phyloP scores from a whole-genome alignment of 2,329 filamentous ascomycete genomes.

The Hypoxylon sp. region DNA sequence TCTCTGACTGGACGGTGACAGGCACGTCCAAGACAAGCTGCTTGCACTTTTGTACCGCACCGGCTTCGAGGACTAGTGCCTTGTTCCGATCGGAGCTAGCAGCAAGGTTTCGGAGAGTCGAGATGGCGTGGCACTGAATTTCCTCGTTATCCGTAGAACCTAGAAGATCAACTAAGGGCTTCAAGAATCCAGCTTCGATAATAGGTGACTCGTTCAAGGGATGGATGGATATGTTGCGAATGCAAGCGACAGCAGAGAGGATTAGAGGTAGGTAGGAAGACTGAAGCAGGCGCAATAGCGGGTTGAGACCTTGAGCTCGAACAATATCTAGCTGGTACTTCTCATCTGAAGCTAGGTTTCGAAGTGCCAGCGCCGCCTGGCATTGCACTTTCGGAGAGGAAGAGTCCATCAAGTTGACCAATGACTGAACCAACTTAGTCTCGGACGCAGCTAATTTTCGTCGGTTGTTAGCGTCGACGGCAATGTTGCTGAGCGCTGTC shows the following conservation, averaged over 20 bases:
- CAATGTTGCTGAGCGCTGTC: slow-evolving; percentile 97
- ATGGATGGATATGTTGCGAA: slow-evolving; percentile 98
- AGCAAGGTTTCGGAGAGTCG: slow-evolving; percentile 93
- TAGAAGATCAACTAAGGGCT: slow-evolving; percentile 91
- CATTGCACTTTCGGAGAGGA: slow-evolving; percentile 98
- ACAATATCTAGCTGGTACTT: slow-evolving; percentile 99
- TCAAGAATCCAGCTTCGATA: slow-evolving; percentile 96
- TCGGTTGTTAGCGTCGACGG: slow-evolving; percentile 91
- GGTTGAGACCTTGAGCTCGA: slow-evolving; percentile 84
- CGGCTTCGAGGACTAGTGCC: slow-evolving; percentile 94
- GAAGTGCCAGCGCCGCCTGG: slow-evolving; percentile 92
- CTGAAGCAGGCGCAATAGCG: slow-evolving; percentile 89
- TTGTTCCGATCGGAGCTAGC: slow-evolving; percentile 99
- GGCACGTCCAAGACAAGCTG: slow-evolving; percentile 94
- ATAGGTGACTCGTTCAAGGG: slow-evolving; percentile 98
- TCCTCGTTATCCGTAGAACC: slow-evolving; percentile 98
- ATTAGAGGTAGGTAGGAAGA: slow-evolving; percentile 97
- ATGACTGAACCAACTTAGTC: slow-evolving; percentile 89
- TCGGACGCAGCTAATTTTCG: slow-evolving; percentile 93
- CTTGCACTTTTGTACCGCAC: slow-evolving; percentile 98
- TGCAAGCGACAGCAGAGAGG: slow-evolving; percentile 96
- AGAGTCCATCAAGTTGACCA: slow-evolving; percentile 97
- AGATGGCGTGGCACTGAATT: slow-evolving; percentile 98
- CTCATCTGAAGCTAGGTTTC: slow-evolving; percentile 97
- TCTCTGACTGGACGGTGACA: slow-evolving; percentile 95